Evolutionary conservation across 2,329 filamentous ascomycete genomes (phyloP).

Genomic region (Colletotrichum spaethianum): DNA sequence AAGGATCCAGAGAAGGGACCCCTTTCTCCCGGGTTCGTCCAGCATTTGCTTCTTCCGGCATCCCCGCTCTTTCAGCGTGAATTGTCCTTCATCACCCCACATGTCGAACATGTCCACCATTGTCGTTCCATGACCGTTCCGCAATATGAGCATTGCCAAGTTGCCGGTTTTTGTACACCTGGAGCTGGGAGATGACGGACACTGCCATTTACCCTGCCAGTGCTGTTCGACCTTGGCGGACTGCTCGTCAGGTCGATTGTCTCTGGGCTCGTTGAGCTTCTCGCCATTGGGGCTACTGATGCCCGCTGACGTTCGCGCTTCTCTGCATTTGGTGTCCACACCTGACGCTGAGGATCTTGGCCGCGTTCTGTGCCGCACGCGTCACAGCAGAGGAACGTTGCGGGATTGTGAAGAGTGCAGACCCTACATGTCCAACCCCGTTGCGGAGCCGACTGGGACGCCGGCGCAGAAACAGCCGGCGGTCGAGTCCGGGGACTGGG

Average conservation of each 20-base stretch:
- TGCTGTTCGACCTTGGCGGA: slow-evolving; percentile 44
- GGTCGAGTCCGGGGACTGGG: slow-evolving; percentile 26
- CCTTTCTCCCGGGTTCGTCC: slow-evolving; percentile 20
- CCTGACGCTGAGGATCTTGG: slow-evolving; percentile 40
- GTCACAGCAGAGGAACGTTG: slow-evolving; percentile 67
- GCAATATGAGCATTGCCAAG: slow-evolving; percentile 69
- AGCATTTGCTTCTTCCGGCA: slow-evolving; percentile 17
- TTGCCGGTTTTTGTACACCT: slow-evolving; percentile 45
- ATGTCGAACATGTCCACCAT: slow-evolving; percentile 71
- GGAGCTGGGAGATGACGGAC: slow-evolving; percentile 36
- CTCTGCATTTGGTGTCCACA: slow-evolving; percentile 44
- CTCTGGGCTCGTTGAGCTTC: neutral
- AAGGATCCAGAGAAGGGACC: slow-evolving; percentile 9
- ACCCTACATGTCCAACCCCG: slow-evolving; percentile 66
- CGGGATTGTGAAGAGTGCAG: slow-evolving; percentile 71
- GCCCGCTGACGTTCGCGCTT: slow-evolving; percentile 43
- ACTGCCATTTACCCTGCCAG: slow-evolving; percentile 22
- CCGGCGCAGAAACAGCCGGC: slow-evolving; percentile 12
- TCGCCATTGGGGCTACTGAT: slow-evolving; percentile 38
- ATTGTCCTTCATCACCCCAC: slow-evolving; percentile 67
- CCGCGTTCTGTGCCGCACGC: slow-evolving; percentile 61
- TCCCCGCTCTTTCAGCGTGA: slow-evolving; percentile 51
- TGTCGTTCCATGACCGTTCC: slow-evolving; percentile 65
- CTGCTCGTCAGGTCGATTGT: slow-evolving; percentile 54
- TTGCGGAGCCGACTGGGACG: slow-evolving; percentile 25